Evolutionary conservation across 2,329 filamentous ascomycete species (phyloP).

Genomic region (Neocatenulostroma microsporum): DNA sequence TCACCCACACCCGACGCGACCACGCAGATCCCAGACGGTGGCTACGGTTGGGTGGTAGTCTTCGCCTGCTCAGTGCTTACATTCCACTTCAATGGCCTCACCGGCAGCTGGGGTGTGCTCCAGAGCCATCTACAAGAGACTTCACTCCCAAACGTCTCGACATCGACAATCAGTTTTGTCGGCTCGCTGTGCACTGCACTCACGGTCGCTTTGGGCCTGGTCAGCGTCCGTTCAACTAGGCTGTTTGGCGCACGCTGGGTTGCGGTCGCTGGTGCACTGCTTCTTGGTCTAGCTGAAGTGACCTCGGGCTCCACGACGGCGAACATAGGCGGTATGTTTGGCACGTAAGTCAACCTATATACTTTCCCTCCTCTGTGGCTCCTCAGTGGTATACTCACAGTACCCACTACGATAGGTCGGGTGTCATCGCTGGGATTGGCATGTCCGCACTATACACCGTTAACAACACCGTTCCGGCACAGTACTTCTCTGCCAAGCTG

Average conservation of each 20-base stretch:
- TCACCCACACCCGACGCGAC: too few species aligned
- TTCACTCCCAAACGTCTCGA: slow-evolving; percentile 34
- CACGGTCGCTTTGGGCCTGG: slow-evolving; percentile 46
- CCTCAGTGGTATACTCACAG: too few species aligned
- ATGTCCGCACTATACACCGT: slow-evolving; percentile 19
- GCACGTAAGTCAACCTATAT: too few species aligned
- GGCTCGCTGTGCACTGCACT: slow-evolving; percentile 47
- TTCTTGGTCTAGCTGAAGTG: slow-evolving; percentile 46
- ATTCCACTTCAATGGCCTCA: slow-evolving; percentile 42
- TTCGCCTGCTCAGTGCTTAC: slow-evolving; percentile 10
- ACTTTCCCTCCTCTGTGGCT: too few species aligned
- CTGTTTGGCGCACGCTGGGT: slow-evolving; percentile 43
- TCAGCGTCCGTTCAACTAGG: slow-evolving; percentile 46
- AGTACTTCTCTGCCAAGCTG: slow-evolving; percentile 40
- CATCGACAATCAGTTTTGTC: slow-evolving; percentile 52
- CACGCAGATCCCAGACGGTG: slow-evolving; percentile 5
- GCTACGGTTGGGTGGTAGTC: slow-evolving; percentile 4
- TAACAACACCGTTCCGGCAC: slow-evolving; percentile 36
- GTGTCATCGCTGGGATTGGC: slow-evolving; percentile 42
- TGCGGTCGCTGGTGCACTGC: slow-evolving; percentile 42
- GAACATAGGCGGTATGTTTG: slow-evolving; percentile 43
- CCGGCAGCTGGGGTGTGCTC: slow-evolving; percentile 54
- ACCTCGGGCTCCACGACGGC: slow-evolving; percentile 41
- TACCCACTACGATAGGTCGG: too few species aligned
- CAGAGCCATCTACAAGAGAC: slow-evolving; percentile 49